Conservation (phyloP, 2,329 filamentous ascomycete genomes). For the Grosmannia huntii region DNA sequence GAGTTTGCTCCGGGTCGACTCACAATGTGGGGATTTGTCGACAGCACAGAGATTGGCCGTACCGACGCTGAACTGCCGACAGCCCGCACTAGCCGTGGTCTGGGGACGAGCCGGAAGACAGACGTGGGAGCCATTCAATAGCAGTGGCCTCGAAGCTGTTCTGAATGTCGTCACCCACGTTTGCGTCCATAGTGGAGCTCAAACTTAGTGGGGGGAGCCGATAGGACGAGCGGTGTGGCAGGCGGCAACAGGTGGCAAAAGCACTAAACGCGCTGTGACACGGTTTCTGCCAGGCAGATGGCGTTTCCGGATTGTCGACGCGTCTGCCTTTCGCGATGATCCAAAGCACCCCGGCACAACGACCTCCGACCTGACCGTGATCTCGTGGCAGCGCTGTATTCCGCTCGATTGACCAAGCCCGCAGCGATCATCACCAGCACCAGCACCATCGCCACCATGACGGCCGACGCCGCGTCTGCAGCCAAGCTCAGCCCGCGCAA, state of each 20-base stretch:
- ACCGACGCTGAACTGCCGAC: conserved; percentile 1
- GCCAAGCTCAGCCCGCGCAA: conserved; percentile 16
- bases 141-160: neutral
- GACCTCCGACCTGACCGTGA: neutral
- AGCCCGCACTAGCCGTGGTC: conserved; percentile 13
- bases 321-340: too few species aligned
- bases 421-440: neutral
- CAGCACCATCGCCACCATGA: conserved; percentile 14
- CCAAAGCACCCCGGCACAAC: too few species aligned
- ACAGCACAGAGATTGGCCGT: conserved; percentile 31
- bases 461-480: conserved; percentile 10
- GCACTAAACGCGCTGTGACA: neutral
- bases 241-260: neutral
- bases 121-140: neutral
- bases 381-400: neutral
- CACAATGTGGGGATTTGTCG: conserved; percentile 42
- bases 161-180: conserved; percentile 6
- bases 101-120: conserved; percentile 15
- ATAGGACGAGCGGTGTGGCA: conserved; percentile 6
- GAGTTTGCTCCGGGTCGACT: neutral
- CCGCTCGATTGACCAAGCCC: neutral
- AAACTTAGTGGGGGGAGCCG: conserved; percentile 1
- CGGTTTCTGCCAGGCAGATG: conserved; percentile 10
- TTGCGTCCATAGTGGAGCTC: neutral
- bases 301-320: conserved; percentile 9